These are phyloP conservation scores for Colletotrichum plurivorum DNA, from an alignment of 2,329 filamentous ascomycete genomes.

Conservation along the genomic window DNA sequence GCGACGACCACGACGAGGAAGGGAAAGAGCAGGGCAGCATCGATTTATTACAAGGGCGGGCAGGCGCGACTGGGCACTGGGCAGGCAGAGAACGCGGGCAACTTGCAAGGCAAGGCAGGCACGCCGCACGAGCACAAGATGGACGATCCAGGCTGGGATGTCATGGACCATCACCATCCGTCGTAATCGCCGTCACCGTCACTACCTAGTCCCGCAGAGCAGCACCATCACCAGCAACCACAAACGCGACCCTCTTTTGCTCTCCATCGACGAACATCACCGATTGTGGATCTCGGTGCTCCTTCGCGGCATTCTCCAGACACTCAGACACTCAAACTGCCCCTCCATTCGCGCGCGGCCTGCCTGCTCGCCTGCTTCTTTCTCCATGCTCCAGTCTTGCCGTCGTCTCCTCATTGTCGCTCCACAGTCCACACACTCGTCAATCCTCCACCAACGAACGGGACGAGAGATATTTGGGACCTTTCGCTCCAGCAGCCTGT, in stretches of 20 bases:
- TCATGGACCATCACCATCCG: neutral
- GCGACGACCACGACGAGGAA: slow-evolving; percentile 21
- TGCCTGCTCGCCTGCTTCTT: slow-evolving; percentile 8
- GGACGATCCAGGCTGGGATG: neutral
- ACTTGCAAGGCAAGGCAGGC: slow-evolving; percentile 7
- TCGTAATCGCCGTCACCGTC: neutral
- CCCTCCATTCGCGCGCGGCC: slow-evolving; percentile 2
- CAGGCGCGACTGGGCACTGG: neutral
- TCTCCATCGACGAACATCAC: slow-evolving; percentile 1
- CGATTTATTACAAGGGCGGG: neutral
- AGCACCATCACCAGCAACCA: neutral
- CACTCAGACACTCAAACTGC: neutral
- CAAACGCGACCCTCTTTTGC: slow-evolving; percentile 11
- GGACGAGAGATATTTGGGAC: neutral
- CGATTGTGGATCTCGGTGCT: slow-evolving; percentile 14
- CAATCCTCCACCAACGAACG: slow-evolving; percentile 10
- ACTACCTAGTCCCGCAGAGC: neutral
- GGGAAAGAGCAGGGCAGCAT: slow-evolving; percentile 5
- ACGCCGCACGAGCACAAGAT: neutral
- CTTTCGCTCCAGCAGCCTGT: slow-evolving; percentile 9
- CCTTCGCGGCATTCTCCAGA: slow-evolving; percentile 29
- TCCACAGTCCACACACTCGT: slow-evolving; percentile 1
- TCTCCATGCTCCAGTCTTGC: slow-evolving; percentile 21
- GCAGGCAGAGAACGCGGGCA: no score
- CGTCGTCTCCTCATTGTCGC: neutral